Evolutionary conservation across 805 yeast genomes (phyloP).

Genomic region (Maudiozyma turicensis): DNA sequence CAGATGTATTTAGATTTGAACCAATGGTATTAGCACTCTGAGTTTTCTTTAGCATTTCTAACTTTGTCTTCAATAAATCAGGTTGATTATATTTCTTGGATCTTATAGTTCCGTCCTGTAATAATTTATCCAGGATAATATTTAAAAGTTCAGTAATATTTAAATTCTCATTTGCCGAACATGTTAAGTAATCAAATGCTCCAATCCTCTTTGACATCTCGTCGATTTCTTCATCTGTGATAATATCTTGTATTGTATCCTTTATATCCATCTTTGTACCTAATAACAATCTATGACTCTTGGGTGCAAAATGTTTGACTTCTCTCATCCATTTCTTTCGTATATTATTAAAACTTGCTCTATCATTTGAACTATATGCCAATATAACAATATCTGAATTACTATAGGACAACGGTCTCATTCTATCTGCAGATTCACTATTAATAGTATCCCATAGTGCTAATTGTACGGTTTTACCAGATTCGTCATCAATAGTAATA

Average conservation of each 20-base stretch:
- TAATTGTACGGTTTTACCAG: constrained; percentile 48
- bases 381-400: constrained; percentile 67
- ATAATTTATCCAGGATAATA: background rate
- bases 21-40: background rate
- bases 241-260: constrained; percentile 10
- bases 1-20: background rate
- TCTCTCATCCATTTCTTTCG: constrained; percentile 85
- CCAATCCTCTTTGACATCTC: constrained; percentile 50
- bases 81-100: background rate
- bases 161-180: constrained; percentile 50
- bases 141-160: background rate
- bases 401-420: constrained; percentile 70
- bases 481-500: constrained; percentile 32
- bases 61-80: background rate
- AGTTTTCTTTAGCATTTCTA: background rate
- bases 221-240: constrained; percentile 41
- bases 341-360: constrained; percentile 58
- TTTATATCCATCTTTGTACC: constrained; percentile 70
- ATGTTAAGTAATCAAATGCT: constrained; percentile 64
- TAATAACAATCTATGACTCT: constrained; percentile 65
- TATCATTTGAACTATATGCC: constrained; percentile 62
- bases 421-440: constrained; percentile 74
- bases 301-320: constrained; percentile 72
- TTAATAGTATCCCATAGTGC: constrained; percentile 90
- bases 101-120: background rate